These are phyloP conservation scores for Cyberlindnera mrakii DNA, from an alignment of 805 yeast species.

Conservation along the genomic window DNA sequence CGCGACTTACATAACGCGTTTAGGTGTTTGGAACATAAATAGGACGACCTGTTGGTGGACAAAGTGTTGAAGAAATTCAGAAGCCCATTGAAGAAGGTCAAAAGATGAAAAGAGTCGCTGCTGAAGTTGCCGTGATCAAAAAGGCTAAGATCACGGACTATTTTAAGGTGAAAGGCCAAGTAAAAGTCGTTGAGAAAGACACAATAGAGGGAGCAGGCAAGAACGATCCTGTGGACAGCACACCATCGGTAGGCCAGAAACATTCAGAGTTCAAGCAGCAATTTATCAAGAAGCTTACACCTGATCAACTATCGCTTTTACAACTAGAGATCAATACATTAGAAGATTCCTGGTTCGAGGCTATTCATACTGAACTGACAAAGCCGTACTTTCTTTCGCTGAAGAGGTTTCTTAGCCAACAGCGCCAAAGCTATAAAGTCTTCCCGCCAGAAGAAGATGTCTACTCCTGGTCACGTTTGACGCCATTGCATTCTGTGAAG, in stretches of 20 bases:
- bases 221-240: no score
- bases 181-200: background rate
- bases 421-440: constrained; percentile 40
- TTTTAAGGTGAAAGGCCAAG: background rate
- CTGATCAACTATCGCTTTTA: constrained; percentile 46
- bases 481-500: constrained; percentile 68
- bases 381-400: constrained; percentile 79
- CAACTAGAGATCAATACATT: constrained; percentile 63
- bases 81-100: background rate
- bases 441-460: constrained; percentile 77
- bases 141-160: background rate
- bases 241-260: no score
- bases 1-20: no score
- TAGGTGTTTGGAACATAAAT: no score
- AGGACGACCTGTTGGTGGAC: no score
- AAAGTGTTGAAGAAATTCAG: no score
- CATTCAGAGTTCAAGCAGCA: constrained; percentile 10
- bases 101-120: background rate
- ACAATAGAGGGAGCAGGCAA: no score
- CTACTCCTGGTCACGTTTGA: constrained; percentile 86
- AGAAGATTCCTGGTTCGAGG: constrained; percentile 73
- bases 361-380: constrained; percentile 62
- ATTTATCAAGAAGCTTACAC: constrained; percentile 8
- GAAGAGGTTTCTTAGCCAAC: constrained; percentile 58
- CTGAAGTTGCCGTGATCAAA: background rate